These are phyloP conservation scores for Amanita molliuscula DNA, from an alignment of 768 basidiomycete genomes.

Conservation along the genomic window DNA sequence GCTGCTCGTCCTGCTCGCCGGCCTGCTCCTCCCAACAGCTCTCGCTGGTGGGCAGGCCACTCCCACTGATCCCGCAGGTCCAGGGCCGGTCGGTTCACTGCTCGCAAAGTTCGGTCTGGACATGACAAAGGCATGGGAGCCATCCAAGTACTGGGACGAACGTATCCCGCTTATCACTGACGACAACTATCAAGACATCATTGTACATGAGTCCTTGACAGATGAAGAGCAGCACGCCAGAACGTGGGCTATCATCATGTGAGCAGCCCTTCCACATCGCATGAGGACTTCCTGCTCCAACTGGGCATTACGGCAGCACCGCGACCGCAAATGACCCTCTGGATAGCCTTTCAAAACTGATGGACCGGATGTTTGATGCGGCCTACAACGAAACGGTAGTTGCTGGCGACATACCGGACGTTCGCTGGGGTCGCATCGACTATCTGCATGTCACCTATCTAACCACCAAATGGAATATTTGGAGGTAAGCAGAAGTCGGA, in stretches of 20 bases:
- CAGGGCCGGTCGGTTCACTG: slow-evolving; percentile 42
- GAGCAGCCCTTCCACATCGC: slow-evolving; percentile 17
- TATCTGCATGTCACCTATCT: slow-evolving; percentile 76
- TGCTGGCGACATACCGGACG: slow-evolving; percentile 53
- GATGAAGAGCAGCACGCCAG: slow-evolving; percentile 56
- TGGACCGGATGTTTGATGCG: slow-evolving; percentile 67
- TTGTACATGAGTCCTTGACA: slow-evolving; percentile 60
- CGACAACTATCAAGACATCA: slow-evolving; percentile 62
- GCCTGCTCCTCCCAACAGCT: slow-evolving; percentile 14
- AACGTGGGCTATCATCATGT: slow-evolving; percentile 77
- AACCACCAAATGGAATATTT: slow-evolving; percentile 80
- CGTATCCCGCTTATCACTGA: slow-evolving; percentile 77
- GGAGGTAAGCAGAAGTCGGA: slow-evolving; percentile 54
- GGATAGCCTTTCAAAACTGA: slow-evolving; percentile 57
- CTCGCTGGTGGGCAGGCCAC: slow-evolving; percentile 59
- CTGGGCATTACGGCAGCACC: slow-evolving; percentile 2
- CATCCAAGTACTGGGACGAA: slow-evolving; percentile 48
- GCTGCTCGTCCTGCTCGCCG: slow-evolving; percentile 23
- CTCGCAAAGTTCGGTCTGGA: slow-evolving; percentile 60
- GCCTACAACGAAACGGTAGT: slow-evolving; percentile 56
- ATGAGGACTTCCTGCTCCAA: not conserved
- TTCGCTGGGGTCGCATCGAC: slow-evolving; percentile 81
- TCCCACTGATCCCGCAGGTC: slow-evolving; percentile 22
- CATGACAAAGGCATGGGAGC: slow-evolving; percentile 41
- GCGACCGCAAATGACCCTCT: slow-evolving; percentile 51